Conservation (phyloP, 108 stramenopile species). For the Pseudonitzschia delicatissima region DNA sequence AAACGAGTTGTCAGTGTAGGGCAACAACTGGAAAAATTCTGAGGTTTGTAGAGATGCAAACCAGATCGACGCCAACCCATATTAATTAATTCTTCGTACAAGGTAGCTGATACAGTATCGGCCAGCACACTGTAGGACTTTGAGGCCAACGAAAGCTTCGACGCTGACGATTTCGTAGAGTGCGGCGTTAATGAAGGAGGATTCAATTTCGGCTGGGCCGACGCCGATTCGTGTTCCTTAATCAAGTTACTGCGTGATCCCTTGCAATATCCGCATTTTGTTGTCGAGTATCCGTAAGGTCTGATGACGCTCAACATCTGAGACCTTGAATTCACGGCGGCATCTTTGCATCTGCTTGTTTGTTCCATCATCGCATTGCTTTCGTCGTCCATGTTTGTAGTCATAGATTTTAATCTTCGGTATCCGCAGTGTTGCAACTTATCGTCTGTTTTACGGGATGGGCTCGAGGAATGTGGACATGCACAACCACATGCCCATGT, state of each 20-base stretch:
- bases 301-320: slow-evolving; percentile 29
- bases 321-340: too few relatives aligned
- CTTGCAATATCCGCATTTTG: slow-evolving; percentile 76
- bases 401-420: too few relatives aligned
- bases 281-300: slow-evolving; percentile 52
- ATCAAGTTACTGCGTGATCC: slow-evolving; percentile 38
- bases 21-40: slow-evolving; percentile 81
- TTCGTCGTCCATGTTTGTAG: too few relatives aligned
- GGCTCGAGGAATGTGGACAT: too few relatives aligned
- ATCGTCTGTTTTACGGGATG: too few relatives aligned
- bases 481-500: too few relatives aligned
- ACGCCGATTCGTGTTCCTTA: slow-evolving; percentile 20
- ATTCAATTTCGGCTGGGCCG: background rate
- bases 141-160: slow-evolving; percentile 38
- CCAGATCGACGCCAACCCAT: slow-evolving; percentile 86
- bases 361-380: too few relatives aligned
- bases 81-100: slow-evolving; percentile 63
- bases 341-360: too few relatives aligned
- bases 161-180: slow-evolving; percentile 4
- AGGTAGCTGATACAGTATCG: slow-evolving; percentile 42
- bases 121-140: slow-evolving; percentile 67
- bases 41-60: slow-evolving; percentile 72
- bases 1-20: slow-evolving; percentile 76
- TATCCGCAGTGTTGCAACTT: too few relatives aligned
- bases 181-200: background rate